These are phyloP conservation scores for Flagelloscypha sp. DNA, from an alignment of 768 basidiomycete species.

Conservation along the genomic window DNA sequence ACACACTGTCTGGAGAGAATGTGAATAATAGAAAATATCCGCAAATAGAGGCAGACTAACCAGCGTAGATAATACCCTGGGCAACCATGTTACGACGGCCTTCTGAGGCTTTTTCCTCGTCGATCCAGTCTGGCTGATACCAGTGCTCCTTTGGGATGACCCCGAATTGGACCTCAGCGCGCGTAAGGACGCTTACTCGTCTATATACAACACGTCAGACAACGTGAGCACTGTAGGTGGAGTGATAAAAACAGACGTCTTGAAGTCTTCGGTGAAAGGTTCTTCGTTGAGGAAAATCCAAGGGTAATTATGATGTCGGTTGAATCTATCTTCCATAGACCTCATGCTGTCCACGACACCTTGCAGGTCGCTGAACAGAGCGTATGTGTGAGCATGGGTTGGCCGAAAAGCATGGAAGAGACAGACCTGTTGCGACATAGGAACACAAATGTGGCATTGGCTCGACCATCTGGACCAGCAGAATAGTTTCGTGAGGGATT, in stretches of 20 bases:
- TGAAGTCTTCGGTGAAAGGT: conserved; percentile 67
- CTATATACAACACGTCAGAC: conserved; percentile 18
- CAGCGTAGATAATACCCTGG: conserved; percentile 53
- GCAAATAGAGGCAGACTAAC: conserved; percentile 20
- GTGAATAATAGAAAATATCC: conserved; percentile 5
- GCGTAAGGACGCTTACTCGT: conserved; percentile 46
- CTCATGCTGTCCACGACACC: conserved; percentile 50
- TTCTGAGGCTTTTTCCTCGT: conserved; percentile 55
- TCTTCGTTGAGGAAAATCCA: conserved; percentile 85
- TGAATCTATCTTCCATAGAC: conserved; percentile 79
- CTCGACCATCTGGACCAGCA: conserved; percentile 42
- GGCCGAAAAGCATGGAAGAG: no score
- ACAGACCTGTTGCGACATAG: conserved; percentile 56
- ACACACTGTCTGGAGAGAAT: conserved; percentile 49
- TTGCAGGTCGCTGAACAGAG: conserved; percentile 40
- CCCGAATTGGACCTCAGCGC: conserved; percentile 55
- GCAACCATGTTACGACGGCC: conserved; percentile 59
- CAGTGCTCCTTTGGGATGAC: conserved; percentile 71
- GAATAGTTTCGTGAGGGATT: conserved; percentile 12
- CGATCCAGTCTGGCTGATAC: conserved; percentile 75
- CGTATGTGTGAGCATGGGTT: no score
- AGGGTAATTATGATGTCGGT: conserved; percentile 64
- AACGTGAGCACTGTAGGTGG: not conserved
- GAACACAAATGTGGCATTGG: conserved; percentile 77
- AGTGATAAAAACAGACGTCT: conserved; percentile 31